These are phyloP conservation scores for Citrus trifoliata DNA, from an alignment of 345 rosid genomes.

Conservation along the genomic window DNA sequence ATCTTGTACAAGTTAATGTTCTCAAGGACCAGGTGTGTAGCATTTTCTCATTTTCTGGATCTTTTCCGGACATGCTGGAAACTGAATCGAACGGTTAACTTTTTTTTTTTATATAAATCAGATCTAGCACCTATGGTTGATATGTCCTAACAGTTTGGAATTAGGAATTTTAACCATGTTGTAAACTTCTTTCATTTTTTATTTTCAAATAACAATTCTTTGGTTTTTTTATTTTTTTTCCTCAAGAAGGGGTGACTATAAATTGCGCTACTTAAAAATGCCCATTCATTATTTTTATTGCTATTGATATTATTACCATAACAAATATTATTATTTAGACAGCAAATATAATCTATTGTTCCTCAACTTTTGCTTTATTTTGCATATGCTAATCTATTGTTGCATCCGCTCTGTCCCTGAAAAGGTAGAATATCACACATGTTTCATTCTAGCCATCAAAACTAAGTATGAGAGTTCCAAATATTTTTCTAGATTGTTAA, in stretches of 20 bases:
- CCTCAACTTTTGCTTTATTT: not conserved
- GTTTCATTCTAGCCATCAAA: not conserved
- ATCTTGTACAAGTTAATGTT: conserved; percentile 74
- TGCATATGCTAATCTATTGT: not conserved
- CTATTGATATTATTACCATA: not conserved
- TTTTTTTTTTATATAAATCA: too few relatives aligned
- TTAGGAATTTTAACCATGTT: not conserved
- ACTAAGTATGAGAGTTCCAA: not conserved
- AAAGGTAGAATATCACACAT: not conserved
- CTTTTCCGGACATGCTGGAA: conserved; percentile 5
- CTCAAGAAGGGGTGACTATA: not conserved
- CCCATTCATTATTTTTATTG: too few relatives aligned
- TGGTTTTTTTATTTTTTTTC: not conserved
- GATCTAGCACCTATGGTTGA: not conserved
- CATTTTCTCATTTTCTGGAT: not conserved
- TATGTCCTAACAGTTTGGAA: not conserved
- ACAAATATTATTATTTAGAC: not conserved
- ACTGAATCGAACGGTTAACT: not conserved
- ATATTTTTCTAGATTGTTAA: not conserved
- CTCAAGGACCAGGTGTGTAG: conserved; percentile 67
- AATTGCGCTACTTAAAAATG: not conserved
- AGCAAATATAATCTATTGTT: not conserved
- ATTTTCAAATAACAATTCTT: not conserved
- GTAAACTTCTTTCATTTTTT: too few relatives aligned
- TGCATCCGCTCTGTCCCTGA: not conserved